Conservation (phyloP, 2,329 filamentous ascomycete species). For the Hypoxylon sp. region DNA sequence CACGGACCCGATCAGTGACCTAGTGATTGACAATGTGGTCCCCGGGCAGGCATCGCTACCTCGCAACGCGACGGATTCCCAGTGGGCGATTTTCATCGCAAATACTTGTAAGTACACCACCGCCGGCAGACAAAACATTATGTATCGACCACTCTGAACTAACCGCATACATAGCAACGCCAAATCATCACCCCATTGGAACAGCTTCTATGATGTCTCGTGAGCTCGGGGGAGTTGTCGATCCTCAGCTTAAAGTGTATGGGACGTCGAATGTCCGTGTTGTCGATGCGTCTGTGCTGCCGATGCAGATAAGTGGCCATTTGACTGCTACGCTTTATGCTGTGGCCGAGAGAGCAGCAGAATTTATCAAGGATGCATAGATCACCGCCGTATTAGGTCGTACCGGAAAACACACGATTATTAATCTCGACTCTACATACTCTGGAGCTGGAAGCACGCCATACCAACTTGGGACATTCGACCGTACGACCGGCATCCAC, state of each 20-base stretch:
- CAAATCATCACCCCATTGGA: conserved; percentile 63
- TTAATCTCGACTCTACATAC: neutral
- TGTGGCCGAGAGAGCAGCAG: conserved; percentile 63
- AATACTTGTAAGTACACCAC: conserved; percentile 27
- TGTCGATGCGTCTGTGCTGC: conserved; percentile 65
- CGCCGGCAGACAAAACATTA: neutral
- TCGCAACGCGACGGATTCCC: conserved; percentile 51
- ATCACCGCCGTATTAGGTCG: neutral
- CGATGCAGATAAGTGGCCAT: conserved; percentile 64
- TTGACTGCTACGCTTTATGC: conserved; percentile 68
- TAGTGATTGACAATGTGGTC: conserved; percentile 40
- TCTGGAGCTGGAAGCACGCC: neutral
- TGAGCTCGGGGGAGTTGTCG: conserved; percentile 65
- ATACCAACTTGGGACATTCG: neutral
- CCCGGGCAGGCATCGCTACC: conserved; percentile 49
- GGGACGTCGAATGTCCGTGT: conserved; percentile 65
- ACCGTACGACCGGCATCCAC: neutral
- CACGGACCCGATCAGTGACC: conserved; percentile 48
- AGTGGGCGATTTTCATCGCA: conserved; percentile 50
- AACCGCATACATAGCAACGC: conserved; percentile 38
- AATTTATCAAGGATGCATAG: conserved; percentile 50
- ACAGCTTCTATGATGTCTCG: conserved; percentile 67
- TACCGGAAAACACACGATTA: neutral
- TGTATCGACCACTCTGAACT: conserved; percentile 4
- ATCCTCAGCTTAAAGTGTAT: conserved; percentile 63